Evolutionary conservation across 176 grass and related monocot genomes (phyloP), one percentile per base, ranked within the genome.

Genomic region (Paspalum vaginatum): DNA sequence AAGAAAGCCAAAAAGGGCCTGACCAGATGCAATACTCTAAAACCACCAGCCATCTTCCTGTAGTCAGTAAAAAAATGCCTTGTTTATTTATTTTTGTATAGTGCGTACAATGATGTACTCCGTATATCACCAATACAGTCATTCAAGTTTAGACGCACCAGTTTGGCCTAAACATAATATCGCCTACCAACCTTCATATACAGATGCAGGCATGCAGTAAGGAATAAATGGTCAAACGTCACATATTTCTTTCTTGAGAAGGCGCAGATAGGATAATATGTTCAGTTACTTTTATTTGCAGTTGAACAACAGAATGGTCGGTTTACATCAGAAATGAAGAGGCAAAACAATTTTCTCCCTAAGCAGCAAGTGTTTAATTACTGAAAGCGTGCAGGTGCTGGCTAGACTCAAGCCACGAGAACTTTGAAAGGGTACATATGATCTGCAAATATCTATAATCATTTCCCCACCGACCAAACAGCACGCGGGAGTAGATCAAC

Each of bases 1-100:
- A 98, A 91, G 84, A 95, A 91, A 54, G 88, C 95, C 75, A 98
- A 75, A 78, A 98, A 98, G 38, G 95, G 95, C 74, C 95, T 91
- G 15, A 93, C 95, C 44, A 98, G 90, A 87, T 98, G 92, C 78
- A 98, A 65, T 46, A 98, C 95, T 73, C 95, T 84, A 81, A 98
- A 95, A 38, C 95, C 90, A 5, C 95, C 95, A 57, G 90, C 90
- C 95, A 98, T 98, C 54, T 84, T 85, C 71, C 88, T 90, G 74
- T 65, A 11, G 6, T 27, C 1, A 65, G 17, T 7, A 44, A 52
- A 26, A 26, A 18, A 17, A 61, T 9, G 56, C 12, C 69, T 25
- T 39, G 1, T 52, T 77, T 42, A 87, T 38, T 32, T 32, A 16
- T 26, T 43, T 78, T 41, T 21, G 37, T 2, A n/a, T 48, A 53